phyloP scores from a whole-genome alignment of 1,284 basidiomycete species.

The Lentinula novae-zelandiae region DNA sequence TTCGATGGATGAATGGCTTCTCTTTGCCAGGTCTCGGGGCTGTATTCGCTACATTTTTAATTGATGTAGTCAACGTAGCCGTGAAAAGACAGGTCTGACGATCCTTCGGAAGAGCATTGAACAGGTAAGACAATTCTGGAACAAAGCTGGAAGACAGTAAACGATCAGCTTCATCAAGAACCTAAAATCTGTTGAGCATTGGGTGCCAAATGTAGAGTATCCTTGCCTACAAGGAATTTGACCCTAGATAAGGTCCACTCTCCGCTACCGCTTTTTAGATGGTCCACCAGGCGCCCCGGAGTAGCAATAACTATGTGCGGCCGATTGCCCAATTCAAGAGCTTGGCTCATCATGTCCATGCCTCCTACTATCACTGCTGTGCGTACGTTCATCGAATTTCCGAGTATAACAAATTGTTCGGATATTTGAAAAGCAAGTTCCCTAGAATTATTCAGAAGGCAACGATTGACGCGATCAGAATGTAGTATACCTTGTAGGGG shows the following conservation, averaged over 20 bases:
- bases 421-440: slow-evolving; percentile 97
- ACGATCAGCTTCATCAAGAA: slow-evolving; percentile 96
- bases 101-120: slow-evolving; percentile 75
- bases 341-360: slow-evolving; percentile 98
- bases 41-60: slow-evolving; percentile 77
- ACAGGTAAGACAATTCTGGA: slow-evolving; percentile 80
- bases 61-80: slow-evolving; percentile 87
- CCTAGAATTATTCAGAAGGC: slow-evolving; percentile 36
- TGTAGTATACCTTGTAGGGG: slow-evolving; percentile 78
- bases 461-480: slow-evolving; percentile 2
- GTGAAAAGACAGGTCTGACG: slow-evolving; percentile 97
- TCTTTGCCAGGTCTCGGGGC: slow-evolving; percentile 80
- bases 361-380: slow-evolving; percentile 94
- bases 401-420: slow-evolving; percentile 93
- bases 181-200: slow-evolving; percentile 38
- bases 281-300: slow-evolving; percentile 92
- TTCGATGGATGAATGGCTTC: slow-evolving; percentile 85
- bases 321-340: slow-evolving; percentile 78
- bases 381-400: slow-evolving; percentile 73
- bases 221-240: slow-evolving; percentile 71
- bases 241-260: slow-evolving; percentile 86
- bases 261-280: slow-evolving; percentile 74
- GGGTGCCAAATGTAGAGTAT: background rate
- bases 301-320: slow-evolving; percentile 97
- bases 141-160: slow-evolving; percentile 90